Evolutionary conservation across 2,329 filamentous ascomycete genomes (phyloP).

Genomic region (Aspergillus terreus): DNA sequence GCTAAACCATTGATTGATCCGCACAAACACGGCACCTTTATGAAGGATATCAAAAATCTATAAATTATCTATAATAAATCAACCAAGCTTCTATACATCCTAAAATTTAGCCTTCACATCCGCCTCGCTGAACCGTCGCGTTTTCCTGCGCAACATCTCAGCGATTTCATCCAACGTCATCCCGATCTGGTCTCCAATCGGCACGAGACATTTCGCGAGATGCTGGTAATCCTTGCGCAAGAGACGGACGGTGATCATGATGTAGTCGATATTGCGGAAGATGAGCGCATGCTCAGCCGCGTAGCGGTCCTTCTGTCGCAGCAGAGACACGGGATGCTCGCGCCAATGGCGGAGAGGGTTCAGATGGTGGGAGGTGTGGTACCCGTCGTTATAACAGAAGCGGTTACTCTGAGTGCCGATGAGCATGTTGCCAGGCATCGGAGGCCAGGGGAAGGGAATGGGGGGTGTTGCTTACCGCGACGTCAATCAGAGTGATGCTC

Average conservation of each 20-base stretch:
- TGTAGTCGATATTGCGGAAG: slow-evolving; percentile 77
- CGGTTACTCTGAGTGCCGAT: slow-evolving; percentile 62
- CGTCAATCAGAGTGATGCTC: slow-evolving; percentile 75
- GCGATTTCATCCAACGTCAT: slow-evolving; percentile 63
- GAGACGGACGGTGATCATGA: slow-evolving; percentile 68
- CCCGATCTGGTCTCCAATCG: slow-evolving; percentile 66
- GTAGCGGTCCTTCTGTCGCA: slow-evolving; percentile 66
- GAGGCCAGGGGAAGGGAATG: not conserved
- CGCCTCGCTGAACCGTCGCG: slow-evolving; percentile 51
- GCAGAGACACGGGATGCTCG: slow-evolving; percentile 70
- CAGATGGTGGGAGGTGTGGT: slow-evolving; percentile 61
- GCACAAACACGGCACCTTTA: too few species aligned
- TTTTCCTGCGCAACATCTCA: slow-evolving; percentile 61
- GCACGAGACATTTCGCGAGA: slow-evolving; percentile 67
- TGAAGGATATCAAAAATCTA: not conserved
- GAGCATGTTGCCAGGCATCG: not conserved
- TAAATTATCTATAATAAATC: not conserved
- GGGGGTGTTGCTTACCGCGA: slow-evolving; percentile 55
- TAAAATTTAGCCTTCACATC: not conserved
- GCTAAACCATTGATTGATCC: too few species aligned
- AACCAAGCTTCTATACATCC: not conserved
- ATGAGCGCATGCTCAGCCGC: slow-evolving; percentile 65
- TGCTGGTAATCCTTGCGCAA: slow-evolving; percentile 68
- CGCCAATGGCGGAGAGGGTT: slow-evolving; percentile 65
- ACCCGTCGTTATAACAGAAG: slow-evolving; percentile 78